Evolutionary conservation across 148 eudicot genomes (phyloP).

Genomic region (Rhododendron simsii): DNA sequence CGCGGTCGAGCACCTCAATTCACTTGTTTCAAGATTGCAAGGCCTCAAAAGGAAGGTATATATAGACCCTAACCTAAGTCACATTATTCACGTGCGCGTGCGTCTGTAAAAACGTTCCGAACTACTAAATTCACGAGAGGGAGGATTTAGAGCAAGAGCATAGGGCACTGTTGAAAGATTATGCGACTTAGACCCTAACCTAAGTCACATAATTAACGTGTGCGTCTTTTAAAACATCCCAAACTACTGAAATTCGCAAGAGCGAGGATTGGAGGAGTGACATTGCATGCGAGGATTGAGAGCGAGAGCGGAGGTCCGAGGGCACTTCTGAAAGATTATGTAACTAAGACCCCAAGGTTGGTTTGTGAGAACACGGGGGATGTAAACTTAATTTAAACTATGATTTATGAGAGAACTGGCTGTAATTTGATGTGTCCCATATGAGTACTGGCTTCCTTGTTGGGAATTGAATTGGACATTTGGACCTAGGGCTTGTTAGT

Average conservation of each 20-base stretch:
- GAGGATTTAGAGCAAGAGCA: not conserved
- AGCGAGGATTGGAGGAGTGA: not conserved
- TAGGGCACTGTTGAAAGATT: too few species aligned
- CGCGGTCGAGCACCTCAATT: constrained; percentile 62
- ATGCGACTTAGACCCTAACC: too few species aligned
- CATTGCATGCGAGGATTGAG: not conserved
- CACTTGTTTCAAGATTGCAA: constrained; percentile 84
- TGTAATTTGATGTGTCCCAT: not conserved
- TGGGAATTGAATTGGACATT: not conserved
- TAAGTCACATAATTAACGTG: not conserved
- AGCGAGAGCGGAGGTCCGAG: not conserved
- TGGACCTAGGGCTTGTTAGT: not conserved
- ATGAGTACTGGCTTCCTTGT: not conserved
- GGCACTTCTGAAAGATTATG: not conserved
- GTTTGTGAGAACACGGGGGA: not conserved
- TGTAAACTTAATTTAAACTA: not conserved
- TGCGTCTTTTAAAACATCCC: not conserved
- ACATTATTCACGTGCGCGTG: not conserved
- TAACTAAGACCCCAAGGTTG: not conserved
- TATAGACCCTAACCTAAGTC: not conserved
- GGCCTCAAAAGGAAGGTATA: constrained; percentile 85
- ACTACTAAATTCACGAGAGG: not conserved
- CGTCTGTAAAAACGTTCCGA: too few species aligned
- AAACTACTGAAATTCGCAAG: not conserved
- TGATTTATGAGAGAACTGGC: not conserved